A percentile compares a stretch with the other conserved stretches of the same genome.
phyloP scores from a whole-genome alignment of 257 asterid genomes.

The Perilla frutescens region DNA sequence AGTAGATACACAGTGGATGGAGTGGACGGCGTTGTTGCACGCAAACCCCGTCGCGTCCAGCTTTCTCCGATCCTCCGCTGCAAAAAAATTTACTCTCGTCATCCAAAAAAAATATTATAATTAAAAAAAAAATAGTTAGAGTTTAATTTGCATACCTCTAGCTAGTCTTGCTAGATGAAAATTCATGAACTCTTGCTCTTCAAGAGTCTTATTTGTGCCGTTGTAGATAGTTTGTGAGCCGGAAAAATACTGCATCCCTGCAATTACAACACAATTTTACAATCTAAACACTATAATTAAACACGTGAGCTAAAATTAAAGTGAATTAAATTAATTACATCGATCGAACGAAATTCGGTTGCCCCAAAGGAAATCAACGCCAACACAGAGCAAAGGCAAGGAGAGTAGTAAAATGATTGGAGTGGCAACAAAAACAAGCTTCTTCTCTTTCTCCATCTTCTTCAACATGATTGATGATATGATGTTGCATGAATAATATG shows the following conservation, averaged over 20 bases:
- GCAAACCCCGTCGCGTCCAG: constrained; percentile 60
- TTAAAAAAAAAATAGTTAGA: too few relatives aligned
- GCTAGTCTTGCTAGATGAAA: constrained; percentile 46
- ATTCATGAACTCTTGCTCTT: constrained; percentile 35
- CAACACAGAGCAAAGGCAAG: constrained; percentile 43
- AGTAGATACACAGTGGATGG: constrained; percentile 52
- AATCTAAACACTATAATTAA: too few relatives aligned
- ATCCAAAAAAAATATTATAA: neutral
- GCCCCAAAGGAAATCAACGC: constrained; percentile 47
- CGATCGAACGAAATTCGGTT: constrained; percentile 39
- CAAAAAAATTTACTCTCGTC: neutral
- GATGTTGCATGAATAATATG: constrained; percentile 24
- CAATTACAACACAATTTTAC: too few relatives aligned
- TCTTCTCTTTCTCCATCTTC: constrained; percentile 51
- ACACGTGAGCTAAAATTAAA: neutral
- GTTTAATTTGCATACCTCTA: constrained; percentile 39
- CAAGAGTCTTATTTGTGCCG: constrained; percentile 10
- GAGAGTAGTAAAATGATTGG: constrained; percentile 43
- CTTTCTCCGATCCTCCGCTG: constrained; percentile 57
- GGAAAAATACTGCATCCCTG: constrained; percentile 52
- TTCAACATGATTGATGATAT: neutral
- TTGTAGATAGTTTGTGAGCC: constrained; percentile 19
- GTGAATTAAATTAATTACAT: constrained; percentile 33
- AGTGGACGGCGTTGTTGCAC: constrained; percentile 46
- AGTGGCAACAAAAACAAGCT: constrained; percentile 38